Conservation (phyloP, 78 protist species). For the slime mould (Dictyostelium discoideum) region DNA sequence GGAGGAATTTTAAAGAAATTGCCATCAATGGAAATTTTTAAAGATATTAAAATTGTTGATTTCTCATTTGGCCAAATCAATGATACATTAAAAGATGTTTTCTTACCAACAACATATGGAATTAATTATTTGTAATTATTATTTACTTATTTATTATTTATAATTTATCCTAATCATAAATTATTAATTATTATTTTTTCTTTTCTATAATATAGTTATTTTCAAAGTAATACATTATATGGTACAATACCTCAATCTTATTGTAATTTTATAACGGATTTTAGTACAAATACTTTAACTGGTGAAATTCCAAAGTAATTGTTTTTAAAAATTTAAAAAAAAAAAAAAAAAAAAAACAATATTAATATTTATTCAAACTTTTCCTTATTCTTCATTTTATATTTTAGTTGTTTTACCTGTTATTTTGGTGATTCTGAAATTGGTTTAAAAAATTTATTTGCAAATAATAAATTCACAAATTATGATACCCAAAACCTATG, state of each 20-base stretch:
- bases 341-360: too few relatives aligned
- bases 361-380: too few relatives aligned
- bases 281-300: neutral
- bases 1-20: neutral
- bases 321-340: neutral
- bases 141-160: neutral
- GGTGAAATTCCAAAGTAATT: constrained; percentile 8
- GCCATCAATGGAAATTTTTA: neutral
- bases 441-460: neutral
- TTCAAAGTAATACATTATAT: neutral
- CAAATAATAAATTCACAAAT: neutral
- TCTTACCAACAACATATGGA: neutral
- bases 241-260: neutral
- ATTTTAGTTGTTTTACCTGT: neutral
- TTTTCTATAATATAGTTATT: neutral
- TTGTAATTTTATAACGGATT: neutral
- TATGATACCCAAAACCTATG: neutral
- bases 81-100: neutral
- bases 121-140: neutral
- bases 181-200: too few relatives aligned
- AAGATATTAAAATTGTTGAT: neutral
- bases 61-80: neutral
- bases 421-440: neutral
- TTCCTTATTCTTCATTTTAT: too few relatives aligned
- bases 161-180: neutral